phyloP scores from a whole-genome alignment of 176 grass and related monocot genomes.

The Rhynchospora pubera region DNA sequence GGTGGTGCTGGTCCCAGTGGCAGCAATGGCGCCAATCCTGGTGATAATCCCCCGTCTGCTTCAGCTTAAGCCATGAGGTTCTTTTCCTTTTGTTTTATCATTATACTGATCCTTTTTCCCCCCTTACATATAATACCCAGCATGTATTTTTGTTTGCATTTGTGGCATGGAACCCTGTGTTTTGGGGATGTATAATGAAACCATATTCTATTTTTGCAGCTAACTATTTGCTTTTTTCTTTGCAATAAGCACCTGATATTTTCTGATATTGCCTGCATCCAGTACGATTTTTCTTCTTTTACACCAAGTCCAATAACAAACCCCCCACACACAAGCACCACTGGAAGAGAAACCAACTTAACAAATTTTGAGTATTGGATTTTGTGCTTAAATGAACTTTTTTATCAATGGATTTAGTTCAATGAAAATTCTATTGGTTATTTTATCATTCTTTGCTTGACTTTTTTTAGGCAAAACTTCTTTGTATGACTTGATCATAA shows the following conservation, averaged over 20 bases:
- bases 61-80: constrained; percentile 4
- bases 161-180: not conserved
- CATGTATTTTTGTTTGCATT: not conserved
- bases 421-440: not conserved
- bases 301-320: not conserved
- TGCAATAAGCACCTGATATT: not conserved
- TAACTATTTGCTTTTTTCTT: not conserved
- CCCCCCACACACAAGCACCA: not conserved
- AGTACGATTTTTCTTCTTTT: not conserved
- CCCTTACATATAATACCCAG: not conserved
- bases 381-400: not conserved
- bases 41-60: not conserved
- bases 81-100: not conserved
- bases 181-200: not conserved
- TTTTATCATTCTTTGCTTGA: not conserved
- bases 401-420: not conserved
- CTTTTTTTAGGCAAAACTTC: not conserved
- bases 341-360: not conserved
- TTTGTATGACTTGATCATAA: not conserved
- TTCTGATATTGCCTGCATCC: not conserved
- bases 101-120: not conserved
- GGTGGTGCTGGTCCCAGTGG: not conserved
- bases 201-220: not conserved
- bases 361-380: not conserved
- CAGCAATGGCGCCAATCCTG: not conserved